Evolutionary conservation across 1,284 basidiomycete species (phyloP), one percentile per base, ranked within the genome.

Genomic region (Ustilago hordei): DNA sequence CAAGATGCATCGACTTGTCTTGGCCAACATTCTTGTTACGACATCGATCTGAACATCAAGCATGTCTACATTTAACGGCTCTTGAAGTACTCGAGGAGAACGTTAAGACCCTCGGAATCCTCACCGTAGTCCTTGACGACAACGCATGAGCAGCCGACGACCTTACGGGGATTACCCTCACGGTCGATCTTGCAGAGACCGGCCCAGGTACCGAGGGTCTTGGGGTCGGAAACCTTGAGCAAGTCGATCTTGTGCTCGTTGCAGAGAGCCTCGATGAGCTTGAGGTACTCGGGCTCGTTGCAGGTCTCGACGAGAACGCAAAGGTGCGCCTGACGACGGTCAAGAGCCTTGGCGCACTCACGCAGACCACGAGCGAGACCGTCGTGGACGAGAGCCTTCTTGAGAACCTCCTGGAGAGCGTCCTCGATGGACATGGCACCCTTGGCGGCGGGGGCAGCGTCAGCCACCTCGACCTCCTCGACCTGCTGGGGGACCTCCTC

Each of bases 231-330:
- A 86, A 99, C 95, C 90, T 98, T 98, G 92, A 98, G 98, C 81
- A 98, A 90, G 91, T 96, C 95, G 89, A 98, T 98, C 89, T 95
- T 95, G 91, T 98, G 94, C 90, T 98, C 95, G 82, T 94, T 94
- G 88, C 96, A 98, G 87, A 98, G 94, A 62, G 95, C 96, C 90
- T 98, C 95, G 83, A 98, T 97, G 89, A 99, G 94, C 90, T 98
- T 98, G 91, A 98, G 93, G 91, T 99, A 98, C 89, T 98, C 96
- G 84, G 95, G 94, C 90, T 98, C 96, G 74, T 93, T 96, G 90
- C 95, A 97, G 73, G 95, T 95, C 91, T 99, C 96, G 87, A 98
- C 95, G 86, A 99, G 93, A 78, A 99, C 95, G 89, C 96, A 98
- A 70, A 99, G 91, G 89, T 98, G 96, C 69, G 96, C 96, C 91